Percentiles rank a stretch among this genome's conserved stretches.
Conservation (phyloP, 352 stramenopile genomes). For the Globisporangium irregulare region DNA sequence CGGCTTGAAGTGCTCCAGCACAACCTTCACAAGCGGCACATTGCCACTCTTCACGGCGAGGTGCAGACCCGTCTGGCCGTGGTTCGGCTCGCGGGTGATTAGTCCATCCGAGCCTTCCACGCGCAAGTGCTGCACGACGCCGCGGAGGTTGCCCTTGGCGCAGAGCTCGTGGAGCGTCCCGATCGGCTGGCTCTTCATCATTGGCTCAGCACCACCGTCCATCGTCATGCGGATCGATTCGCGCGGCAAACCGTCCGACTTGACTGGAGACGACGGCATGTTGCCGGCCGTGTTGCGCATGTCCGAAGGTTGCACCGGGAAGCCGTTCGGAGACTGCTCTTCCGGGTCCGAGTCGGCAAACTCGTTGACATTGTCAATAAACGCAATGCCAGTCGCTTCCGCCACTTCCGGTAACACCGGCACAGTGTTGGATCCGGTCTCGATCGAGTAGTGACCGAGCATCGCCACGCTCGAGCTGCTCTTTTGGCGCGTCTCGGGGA, state of each 20-base stretch:
- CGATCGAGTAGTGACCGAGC: constrained; percentile 67
- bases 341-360: constrained; percentile 28
- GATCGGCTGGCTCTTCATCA: constrained; percentile 79
- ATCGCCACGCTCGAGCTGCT: constrained; percentile 66
- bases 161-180: constrained; percentile 79
- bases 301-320: constrained; percentile 39
- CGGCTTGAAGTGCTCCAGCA: constrained; percentile 79
- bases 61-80: constrained; percentile 80
- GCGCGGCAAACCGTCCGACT: constrained; percentile 33
- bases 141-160: constrained; percentile 75
- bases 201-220: constrained; percentile 54
- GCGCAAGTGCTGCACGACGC: constrained; percentile 70
- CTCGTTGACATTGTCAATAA: constrained; percentile 55
- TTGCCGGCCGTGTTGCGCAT: constrained; percentile 21
- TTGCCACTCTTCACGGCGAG: constrained; percentile 83
- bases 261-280: constrained; percentile 16
- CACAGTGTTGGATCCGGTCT: constrained; percentile 39
- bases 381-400: constrained; percentile 44
- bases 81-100: constrained; percentile 75
- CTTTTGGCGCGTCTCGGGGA: constrained; percentile 34
- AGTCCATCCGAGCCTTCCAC: constrained; percentile 67
- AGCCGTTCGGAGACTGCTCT: constrained; percentile 27
- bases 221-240: constrained; percentile 72
- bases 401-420: constrained; percentile 57
- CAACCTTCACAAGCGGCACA: constrained; percentile 76